phyloP scores from a whole-genome alignment of 2,329 filamentous ascomycete genomes.

The Tolypocladium guangdongense region DNA sequence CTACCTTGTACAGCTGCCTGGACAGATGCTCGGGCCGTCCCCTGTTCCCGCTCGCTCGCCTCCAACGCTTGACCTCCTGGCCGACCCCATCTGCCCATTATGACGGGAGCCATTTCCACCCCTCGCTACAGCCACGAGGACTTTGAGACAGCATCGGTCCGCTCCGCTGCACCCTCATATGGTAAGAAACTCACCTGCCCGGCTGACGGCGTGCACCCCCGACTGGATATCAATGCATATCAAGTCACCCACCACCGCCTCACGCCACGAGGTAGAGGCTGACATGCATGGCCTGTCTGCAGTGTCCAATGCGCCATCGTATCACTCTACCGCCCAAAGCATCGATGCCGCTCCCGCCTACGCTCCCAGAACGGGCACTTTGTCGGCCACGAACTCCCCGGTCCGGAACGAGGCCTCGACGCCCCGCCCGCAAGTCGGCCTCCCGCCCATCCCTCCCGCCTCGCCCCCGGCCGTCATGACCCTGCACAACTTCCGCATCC shows the following conservation, averaged over 20 bases:
- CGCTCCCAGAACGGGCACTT: constrained; percentile 22
- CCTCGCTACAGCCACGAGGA: constrained; percentile 37
- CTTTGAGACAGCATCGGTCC: constrained; percentile 57
- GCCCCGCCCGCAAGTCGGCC: constrained; percentile 26
- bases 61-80: not conserved
- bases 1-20: not conserved
- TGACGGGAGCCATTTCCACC: constrained; percentile 19
- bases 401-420: constrained; percentile 12
- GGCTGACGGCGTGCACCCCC: not conserved
- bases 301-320: constrained; percentile 56
- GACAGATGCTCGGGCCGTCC: constrained; percentile 1
- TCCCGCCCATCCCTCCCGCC: constrained; percentile 38
- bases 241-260: too few species aligned
- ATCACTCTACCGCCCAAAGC: constrained; percentile 44
- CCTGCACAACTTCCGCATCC: constrained; percentile 43
- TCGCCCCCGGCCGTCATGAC: constrained; percentile 27
- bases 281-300: not conserved
- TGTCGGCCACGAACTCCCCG: constrained; percentile 2
- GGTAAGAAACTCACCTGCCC: constrained; percentile 28
- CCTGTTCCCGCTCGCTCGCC: constrained; percentile 9
- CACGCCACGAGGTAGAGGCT: not conserved
- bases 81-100: constrained; percentile 11
- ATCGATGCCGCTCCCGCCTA: constrained; percentile 40
- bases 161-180: constrained; percentile 58
- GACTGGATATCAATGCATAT: too few species aligned